Evolutionary conservation across 495 filamentous ascomycete species (phyloP), one percentile per base, ranked within the genome.

Genomic region (Geopyxis carbonaria): DNA sequence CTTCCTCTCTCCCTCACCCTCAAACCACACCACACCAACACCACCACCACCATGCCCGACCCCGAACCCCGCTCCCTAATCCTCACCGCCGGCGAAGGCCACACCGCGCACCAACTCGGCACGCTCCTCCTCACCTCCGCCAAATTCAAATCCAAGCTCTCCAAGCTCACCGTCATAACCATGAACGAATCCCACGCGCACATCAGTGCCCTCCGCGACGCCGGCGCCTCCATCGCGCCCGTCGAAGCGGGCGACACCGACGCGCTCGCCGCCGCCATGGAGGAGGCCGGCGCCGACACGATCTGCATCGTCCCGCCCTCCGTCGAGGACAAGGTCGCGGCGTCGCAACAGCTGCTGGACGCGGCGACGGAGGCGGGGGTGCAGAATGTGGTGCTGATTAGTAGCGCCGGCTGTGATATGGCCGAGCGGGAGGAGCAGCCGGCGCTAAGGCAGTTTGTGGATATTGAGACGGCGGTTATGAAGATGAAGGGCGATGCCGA

Each of bases 301-400:
- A 53, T 73, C 42, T 69, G 65, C 47, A 48, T 73, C 2, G 57
- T 73, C 19, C 69, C 69, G 3, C 68, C 69, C 0, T 57, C 64
- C 2, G 59, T 60, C 46, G 34, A 51, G 39, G 56, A 66, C 40
- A 71, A 70, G 52, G 41, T 62, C 30, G 62, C 69, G 40, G 61
- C 70, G 18, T 57, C 60, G 1, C 25, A 52, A 38, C 68, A 73
- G 55, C 59, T 71, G 27, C 50, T 65, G 25, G 51, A 55, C 23
- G 67, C 67, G 10, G 58, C 65, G 4, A 69, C 65, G 55, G 63
- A 62, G 40, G 63, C 66, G 0, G 60, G 57, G 14, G 58, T 73
- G 15, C 48, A 50, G 14, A 73, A 72, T 44, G 58, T 69, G 16
- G 51, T 64, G 38, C 58, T 73, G 27, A 56, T 73, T n/a, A 65